phyloP scores from a whole-genome alignment of 345 rosid species.

The Rhodamnia argentea region DNA sequence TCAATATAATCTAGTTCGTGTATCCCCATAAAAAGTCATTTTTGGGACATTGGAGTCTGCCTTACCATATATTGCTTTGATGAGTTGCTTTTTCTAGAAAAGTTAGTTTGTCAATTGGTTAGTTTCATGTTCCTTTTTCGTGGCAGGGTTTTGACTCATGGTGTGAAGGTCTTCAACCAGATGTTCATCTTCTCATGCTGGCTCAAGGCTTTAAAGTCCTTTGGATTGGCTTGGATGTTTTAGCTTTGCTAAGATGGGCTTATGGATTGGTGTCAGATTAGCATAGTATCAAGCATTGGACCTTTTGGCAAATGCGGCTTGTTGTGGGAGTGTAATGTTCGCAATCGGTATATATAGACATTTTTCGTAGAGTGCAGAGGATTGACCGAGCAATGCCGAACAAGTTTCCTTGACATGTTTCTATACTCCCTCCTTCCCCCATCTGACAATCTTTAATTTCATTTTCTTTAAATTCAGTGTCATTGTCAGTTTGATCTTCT shows the following conservation, averaged over 20 bases:
- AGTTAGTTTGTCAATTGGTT: background rate
- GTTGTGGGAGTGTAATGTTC: background rate
- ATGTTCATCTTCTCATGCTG: background rate
- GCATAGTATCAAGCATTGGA: background rate
- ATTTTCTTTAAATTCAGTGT: background rate
- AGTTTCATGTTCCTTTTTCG: background rate
- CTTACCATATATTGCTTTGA: background rate
- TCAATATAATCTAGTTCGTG: background rate
- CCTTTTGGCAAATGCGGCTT: background rate
- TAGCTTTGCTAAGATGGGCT: background rate
- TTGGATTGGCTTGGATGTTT: background rate
- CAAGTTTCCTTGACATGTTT: background rate
- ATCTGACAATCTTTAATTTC: background rate
- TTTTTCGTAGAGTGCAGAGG: background rate
- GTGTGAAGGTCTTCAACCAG: background rate
- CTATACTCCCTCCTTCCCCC: background rate
- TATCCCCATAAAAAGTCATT: background rate
- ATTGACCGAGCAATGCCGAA: background rate
- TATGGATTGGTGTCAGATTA: background rate
- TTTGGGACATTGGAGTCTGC: background rate
- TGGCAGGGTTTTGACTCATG: background rate
- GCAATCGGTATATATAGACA: background rate
- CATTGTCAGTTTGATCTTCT: background rate
- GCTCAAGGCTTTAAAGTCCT: background rate
- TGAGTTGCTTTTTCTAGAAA: background rate